Evolutionary conservation across 1,284 basidiomycete genomes (phyloP), one percentile per base, ranked within the genome.

Genomic region (Athelia sp.): DNA sequence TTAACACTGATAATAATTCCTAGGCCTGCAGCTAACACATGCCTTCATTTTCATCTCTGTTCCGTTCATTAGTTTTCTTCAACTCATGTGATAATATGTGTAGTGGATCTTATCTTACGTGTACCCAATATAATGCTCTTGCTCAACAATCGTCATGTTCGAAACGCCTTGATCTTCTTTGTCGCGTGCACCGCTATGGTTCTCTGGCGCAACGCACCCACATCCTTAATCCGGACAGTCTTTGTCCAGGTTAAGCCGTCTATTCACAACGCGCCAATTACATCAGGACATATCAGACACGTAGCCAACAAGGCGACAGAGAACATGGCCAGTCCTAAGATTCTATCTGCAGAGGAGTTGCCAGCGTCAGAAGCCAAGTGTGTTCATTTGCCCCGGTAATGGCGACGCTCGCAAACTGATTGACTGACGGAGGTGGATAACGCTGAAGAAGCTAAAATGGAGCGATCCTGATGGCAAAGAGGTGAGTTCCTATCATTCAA

Each of bases 371-470:
- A 84, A 45, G 83, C 87, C 52, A 88, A 78, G 83, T 82, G 46
- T 59, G 74, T 64, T 43, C 42, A 9, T 14, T 43, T 31, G 57
- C 48, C 23, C 40, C 15, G 6, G 40, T 21, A 43, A 22, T 14
- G 22, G 19, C 19, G 36, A 40, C n/a, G 6, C 6, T 29, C 26
- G 26, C 13, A 13, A 13, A 6, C 26, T 29, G 13, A 46, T 46
- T 53, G 43, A 38, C 24, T 18, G 49, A 42, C 26, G 19, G 56
- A 89, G 86, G 68, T 91, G 87, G 83, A 74, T 91, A 43, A 77
- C 78, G 3, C 68, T 91, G 58, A 84, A 85, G 64, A 83, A 81
- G 65, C 80, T 93, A 54, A 76, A 78, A 34, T 94, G 84, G 67
- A 65, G 74, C 49, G 90, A 94, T 68, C 74, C 82, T 56, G 79